These are phyloP conservation scores for Axilococcus clingmanii DNA, from an alignment of 139 green algal genomes.

Conservation along the genomic window DNA sequence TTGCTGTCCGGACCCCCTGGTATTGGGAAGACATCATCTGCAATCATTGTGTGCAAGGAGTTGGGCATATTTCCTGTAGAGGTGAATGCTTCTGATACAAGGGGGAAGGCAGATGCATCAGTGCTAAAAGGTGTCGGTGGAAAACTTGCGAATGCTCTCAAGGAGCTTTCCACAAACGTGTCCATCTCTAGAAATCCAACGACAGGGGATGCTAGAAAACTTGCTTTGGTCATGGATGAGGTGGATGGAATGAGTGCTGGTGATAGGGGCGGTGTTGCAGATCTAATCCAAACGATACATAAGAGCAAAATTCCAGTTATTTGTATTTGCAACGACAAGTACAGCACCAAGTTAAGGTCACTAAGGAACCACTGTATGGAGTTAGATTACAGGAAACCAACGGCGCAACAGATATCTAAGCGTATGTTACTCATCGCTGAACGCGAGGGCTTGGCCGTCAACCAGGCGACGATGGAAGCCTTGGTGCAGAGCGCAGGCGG, in stretches of 20 bases:
- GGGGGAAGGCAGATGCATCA: constrained; percentile 74
- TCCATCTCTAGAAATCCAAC: constrained; percentile 18
- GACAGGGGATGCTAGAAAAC: constrained; percentile 25
- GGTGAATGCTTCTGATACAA: constrained; percentile 89
- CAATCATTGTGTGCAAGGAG: constrained; percentile 40
- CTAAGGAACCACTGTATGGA: constrained; percentile 83
- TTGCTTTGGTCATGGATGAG: constrained; percentile 94
- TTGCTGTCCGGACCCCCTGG: constrained; percentile 85
- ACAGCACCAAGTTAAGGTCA: constrained; percentile 79
- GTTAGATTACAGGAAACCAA: constrained; percentile 77
- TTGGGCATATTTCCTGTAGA: constrained; percentile 69
- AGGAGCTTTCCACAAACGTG: constrained; percentile 84
- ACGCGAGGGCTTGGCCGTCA: constrained; percentile 66
- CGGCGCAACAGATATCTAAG: constrained; percentile 64
- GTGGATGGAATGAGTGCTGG: constrained; percentile 93
- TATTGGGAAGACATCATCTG: constrained; percentile 76
- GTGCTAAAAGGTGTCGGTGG: constrained; percentile 63
- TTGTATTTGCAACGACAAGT: constrained; percentile 98
- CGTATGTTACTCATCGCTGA: constrained; percentile 62
- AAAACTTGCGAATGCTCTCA: constrained; percentile 82
- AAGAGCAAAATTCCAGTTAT: constrained; percentile 87
- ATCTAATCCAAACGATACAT: constrained; percentile 91
- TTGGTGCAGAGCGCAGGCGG: constrained; percentile 69
- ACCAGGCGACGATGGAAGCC: constrained; percentile 63
- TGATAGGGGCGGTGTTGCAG: constrained; percentile 84